phyloP scores from a whole-genome alignment of 495 filamentous ascomycete species.

The Sphaerosporella brunnea region DNA sequence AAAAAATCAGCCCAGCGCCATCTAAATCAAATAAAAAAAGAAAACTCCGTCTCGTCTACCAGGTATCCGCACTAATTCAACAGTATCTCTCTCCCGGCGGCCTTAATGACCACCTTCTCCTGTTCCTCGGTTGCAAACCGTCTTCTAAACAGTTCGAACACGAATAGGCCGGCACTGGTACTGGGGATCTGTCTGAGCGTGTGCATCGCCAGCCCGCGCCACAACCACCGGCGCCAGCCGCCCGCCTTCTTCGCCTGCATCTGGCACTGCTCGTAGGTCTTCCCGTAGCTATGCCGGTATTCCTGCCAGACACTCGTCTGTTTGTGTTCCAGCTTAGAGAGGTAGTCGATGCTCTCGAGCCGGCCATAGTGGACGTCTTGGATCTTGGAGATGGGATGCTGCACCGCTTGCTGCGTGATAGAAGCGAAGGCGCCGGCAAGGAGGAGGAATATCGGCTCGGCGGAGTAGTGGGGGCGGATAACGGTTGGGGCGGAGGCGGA shows the following conservation, averaged over 20 bases:
- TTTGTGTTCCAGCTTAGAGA: conserved; percentile 27
- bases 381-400: conserved; percentile 57
- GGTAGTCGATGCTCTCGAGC: conserved; percentile 56
- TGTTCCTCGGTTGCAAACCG: conserved; percentile 55
- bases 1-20: background rate
- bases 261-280: conserved; percentile 53
- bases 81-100: conserved; percentile 14
- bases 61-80: conserved; percentile 7
- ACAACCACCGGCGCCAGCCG: conserved; percentile 55
- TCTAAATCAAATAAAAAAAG: background rate
- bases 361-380: conserved; percentile 65
- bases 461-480: conserved; percentile 67
- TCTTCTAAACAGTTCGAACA: conserved; percentile 71
- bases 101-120: conserved; percentile 29
- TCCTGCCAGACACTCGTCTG: conserved; percentile 29
- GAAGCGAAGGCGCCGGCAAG: conserved; percentile 61
- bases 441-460: conserved; percentile 68
- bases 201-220: conserved; percentile 53
- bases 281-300: conserved; percentile 59
- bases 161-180: conserved; percentile 73
- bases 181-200: conserved; percentile 71
- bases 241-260: conserved; percentile 44
- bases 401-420: conserved; percentile 56
- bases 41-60: background rate
- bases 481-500: conserved; percentile 11